These are phyloP conservation scores for Asclepias syriaca DNA, from an alignment of 257 asterid genomes.

Conservation along the genomic window DNA sequence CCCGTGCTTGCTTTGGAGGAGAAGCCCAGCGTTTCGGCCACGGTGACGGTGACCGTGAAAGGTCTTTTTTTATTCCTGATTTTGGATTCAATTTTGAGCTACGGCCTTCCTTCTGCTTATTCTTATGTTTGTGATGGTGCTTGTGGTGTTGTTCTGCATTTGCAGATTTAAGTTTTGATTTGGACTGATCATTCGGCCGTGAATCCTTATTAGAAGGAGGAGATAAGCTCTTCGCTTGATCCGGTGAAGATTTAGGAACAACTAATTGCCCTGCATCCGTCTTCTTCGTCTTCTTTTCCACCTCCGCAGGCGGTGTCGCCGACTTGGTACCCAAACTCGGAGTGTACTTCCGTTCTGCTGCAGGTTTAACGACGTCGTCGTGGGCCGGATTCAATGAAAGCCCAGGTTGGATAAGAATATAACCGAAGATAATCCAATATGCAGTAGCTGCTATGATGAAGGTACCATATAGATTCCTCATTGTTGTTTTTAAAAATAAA, in stretches of 20 bases:
- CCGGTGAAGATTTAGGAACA: slow-evolving; percentile 8
- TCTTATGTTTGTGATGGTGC: background rate
- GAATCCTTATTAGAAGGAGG: background rate
- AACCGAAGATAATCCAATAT: background rate
- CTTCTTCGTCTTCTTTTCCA: background rate
- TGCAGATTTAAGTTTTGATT: too few species aligned
- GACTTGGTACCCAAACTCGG: background rate
- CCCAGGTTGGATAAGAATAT: background rate
- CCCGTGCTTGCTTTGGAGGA: too few species aligned
- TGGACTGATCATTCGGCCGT: too few species aligned
- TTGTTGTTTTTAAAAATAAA: background rate
- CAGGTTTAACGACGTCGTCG: too few species aligned
- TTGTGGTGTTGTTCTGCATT: too few species aligned
- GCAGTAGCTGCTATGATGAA: background rate
- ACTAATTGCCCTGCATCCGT: too few species aligned
- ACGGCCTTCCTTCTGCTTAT: background rate
- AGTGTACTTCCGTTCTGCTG: background rate
- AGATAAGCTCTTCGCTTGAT: slow-evolving; percentile 7
- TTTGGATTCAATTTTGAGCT: background rate
- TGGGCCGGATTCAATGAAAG: background rate
- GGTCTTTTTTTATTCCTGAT: background rate
- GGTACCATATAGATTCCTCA: background rate
- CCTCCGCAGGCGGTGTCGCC: background rate
- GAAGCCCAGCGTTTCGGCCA: too few species aligned
- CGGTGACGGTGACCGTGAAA: too few species aligned